A percentile compares a stretch with the other conserved stretches of the same genome.
Conservation (phyloP, 2,329 filamentous ascomycete genomes). For the Calonectria fujianensis region DNA sequence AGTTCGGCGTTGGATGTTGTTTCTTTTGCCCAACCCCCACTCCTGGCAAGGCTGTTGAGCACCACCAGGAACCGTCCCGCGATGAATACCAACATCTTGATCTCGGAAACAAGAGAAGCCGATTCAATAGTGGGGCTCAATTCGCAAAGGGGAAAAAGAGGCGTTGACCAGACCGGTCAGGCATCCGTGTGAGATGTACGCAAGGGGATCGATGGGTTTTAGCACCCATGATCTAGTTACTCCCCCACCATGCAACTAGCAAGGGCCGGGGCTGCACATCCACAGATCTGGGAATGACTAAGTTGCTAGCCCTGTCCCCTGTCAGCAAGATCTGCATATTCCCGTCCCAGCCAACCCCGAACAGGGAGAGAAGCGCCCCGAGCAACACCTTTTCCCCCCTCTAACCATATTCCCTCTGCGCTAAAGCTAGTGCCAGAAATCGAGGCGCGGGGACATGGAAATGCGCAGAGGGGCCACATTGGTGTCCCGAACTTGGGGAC, state of each 20-base stretch:
- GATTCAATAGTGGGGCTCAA: conserved; percentile 13
- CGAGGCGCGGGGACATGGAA: conserved; percentile 17
- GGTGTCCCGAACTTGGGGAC: neutral
- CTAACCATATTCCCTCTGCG: conserved; percentile 6
- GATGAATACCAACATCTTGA: conserved; percentile 13
- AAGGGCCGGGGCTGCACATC: conserved; percentile 47
- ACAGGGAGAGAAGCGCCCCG: conserved; percentile 32
- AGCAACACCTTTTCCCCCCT: conserved; percentile 27
- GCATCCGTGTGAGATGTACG: conserved; percentile 21
- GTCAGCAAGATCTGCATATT: conserved; percentile 51
- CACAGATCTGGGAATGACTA: conserved; percentile 45
- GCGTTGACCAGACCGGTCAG: neutral
- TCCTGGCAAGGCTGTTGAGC: conserved; percentile 6
- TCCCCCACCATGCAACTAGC: conserved; percentile 43
- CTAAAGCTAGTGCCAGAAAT: conserved; percentile 19
- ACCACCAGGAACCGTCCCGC: conserved; percentile 8
- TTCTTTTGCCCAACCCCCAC: conserved; percentile 12
- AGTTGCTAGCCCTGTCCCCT: conserved; percentile 39
- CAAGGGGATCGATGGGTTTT: conserved; percentile 27
- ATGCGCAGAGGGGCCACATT: conserved; percentile 14
- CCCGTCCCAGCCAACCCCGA: conserved; percentile 41
- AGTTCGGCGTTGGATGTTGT: conserved; percentile 53
- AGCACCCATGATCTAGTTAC: conserved; percentile 28
- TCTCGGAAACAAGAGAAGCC: conserved; percentile 13
- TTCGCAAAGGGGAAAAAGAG: conserved; percentile 9